These are phyloP conservation scores for Gastrolobium villosum DNA, from an alignment of 306 rosid species.

Conservation along the genomic window DNA sequence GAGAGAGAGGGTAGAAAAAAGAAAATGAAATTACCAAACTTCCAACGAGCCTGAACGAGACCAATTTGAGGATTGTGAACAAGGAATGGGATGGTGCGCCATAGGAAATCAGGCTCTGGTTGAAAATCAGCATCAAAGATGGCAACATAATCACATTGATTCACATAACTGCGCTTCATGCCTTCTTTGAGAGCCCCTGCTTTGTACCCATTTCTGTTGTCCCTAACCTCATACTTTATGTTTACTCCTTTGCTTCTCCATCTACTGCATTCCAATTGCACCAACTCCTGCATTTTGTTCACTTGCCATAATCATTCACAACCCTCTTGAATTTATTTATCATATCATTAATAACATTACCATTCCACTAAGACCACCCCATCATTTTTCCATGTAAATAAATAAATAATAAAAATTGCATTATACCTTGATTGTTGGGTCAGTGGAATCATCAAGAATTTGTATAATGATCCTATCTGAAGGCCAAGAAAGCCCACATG, in stretches of 20 bases:
- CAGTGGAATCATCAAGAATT: constrained; percentile 92
- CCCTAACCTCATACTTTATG: constrained; percentile 83
- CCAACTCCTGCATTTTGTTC: constrained; percentile 65
- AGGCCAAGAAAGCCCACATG: constrained; percentile 93
- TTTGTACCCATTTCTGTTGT: constrained; percentile 86
- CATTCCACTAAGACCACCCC: background rate
- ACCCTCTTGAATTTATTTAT: background rate
- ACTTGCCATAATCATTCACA: background rate
- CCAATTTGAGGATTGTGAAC: constrained; percentile 71
- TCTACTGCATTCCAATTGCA: constrained; percentile 77
- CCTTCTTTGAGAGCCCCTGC: constrained; percentile 93
- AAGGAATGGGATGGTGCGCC: constrained; percentile 82
- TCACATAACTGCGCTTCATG: constrained; percentile 75
- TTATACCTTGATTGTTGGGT: constrained; percentile 74
- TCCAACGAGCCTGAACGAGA: constrained; percentile 91
- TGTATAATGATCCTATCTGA: constrained; percentile 84
- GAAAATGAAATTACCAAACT: constrained; percentile 63
- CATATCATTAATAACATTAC: background rate
- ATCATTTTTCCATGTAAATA: background rate
- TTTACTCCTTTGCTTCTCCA: constrained; percentile 87
- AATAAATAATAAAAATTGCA: background rate
- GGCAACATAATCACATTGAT: constrained; percentile 76
- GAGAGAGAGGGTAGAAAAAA: background rate
- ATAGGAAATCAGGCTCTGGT: constrained; percentile 80
- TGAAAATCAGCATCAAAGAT: constrained; percentile 95